Base-by-base conservation (phyloP, 2,329 filamentous ascomycete species). In the Triangularia verruculosa region DNA sequence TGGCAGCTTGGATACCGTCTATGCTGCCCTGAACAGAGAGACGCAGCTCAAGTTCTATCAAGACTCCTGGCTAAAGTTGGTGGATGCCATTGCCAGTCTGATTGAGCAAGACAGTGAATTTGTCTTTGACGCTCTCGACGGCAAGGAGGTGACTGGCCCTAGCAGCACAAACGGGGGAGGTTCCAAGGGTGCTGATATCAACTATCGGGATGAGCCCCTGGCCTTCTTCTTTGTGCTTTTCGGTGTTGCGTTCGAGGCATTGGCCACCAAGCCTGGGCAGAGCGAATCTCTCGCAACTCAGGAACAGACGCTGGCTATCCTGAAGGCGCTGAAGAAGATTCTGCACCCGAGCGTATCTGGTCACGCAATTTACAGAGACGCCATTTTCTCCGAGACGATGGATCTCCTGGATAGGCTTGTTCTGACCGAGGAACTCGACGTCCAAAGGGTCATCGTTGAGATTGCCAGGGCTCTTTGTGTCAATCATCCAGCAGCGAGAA, bases 221-320 rank as follows among this genome's bases (percentile, higher is more conserved):
- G 95, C 95, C 0, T 99, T 99, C 82, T 99, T 99, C 80, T 99
- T 99, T 72, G 94, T 99, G 13, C 84, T 99, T 0, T 99, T 98
- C 71, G 95, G 95, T 11, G 89, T 99, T 63, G 93, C 94, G 0
- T 98, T 99, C 70, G 96, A 99, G 77, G 94, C 96, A 17, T 84
- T 99, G 22, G 94, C 94, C 7, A 92, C 92, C 6, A 88, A 93
- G 55, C 89, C 90, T 4, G 84, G 86, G 22, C 82, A 85, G 57
- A 80, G 79, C 32, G 88, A 90, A 69, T 82, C 88, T 11, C 82
- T 93, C 28, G 88, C 88, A 3, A 87, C 87, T 0, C 88, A 89
- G 67, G 89, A 90, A 68, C 92, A 97, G 73, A 92, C 90, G 6
- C 79, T 77, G 27, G 93, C 93, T 66, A 97, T 99, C 60, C 82